A percentile compares a stretch with the other conserved stretches of the same genome.
Evolutionary conservation across 2,329 filamentous ascomycete species (phyloP).

Genomic region (Cladosporium sp.): DNA sequence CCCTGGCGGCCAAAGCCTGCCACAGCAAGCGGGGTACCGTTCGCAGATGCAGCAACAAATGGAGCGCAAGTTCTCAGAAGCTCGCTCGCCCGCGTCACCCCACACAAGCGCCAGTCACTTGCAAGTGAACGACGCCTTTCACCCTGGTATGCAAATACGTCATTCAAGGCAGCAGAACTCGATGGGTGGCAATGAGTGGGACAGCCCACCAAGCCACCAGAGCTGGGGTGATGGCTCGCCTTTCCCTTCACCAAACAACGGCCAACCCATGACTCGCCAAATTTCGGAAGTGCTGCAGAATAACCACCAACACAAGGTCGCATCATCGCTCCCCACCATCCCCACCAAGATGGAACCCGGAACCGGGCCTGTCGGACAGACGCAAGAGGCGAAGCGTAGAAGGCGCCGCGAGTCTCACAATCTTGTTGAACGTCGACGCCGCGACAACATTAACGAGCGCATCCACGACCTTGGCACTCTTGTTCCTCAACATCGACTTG

Average conservation of each 20-base stretch:
- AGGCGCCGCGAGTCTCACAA: conserved; percentile 93
- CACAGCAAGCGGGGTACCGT: conserved; percentile 26
- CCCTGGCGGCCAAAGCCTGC: conserved; percentile 37
- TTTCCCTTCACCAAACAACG: conserved; percentile 75
- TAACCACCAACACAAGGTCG: conserved; percentile 58
- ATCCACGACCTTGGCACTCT: conserved; percentile 95
- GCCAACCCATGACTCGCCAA: conserved; percentile 60
- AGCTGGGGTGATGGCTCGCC: conserved; percentile 83
- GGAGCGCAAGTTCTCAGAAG: conserved; percentile 64
- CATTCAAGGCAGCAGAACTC: conserved; percentile 49
- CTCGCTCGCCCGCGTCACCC: conserved; percentile 76
- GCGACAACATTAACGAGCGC: conserved; percentile 97
- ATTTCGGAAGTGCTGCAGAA: conserved; percentile 88
- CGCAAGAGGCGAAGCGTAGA: conserved; percentile 90
- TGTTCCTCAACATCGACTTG: conserved; percentile 84
- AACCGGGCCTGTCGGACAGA: conserved; percentile 54
- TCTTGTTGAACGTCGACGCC: conserved; percentile 84
- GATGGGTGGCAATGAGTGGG: conserved; percentile 74
- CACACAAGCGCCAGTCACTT: conserved; percentile 65
- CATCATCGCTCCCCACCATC: conserved; percentile 76
- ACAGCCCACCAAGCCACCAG: conserved; percentile 71
- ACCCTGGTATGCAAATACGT: conserved; percentile 39
- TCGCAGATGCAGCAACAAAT: conserved; percentile 37
- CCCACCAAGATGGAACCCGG: conserved; percentile 74
- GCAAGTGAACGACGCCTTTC: conserved; percentile 56